Evolutionary conservation across 2,329 filamentous ascomycete species (phyloP), one percentile per base, ranked within the genome.

Genomic region (Myotisia sp.): DNA sequence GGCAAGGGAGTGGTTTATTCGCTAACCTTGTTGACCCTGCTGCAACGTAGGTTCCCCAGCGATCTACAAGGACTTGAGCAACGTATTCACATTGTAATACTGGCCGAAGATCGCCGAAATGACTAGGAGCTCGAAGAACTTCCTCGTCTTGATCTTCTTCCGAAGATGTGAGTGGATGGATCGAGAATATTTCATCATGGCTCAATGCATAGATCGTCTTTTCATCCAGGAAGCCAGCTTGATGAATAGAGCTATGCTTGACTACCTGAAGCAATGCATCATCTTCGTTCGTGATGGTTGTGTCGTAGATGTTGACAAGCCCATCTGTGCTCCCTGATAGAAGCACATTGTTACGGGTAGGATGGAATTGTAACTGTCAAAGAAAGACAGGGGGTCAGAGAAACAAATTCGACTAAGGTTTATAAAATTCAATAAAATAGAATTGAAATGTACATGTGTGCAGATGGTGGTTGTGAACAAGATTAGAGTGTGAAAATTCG

Each of bases 321-420:
- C 71, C 71, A 46, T 77, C 73, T 13, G 73, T 76, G 46, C 70
- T 72, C 24, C 69, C 70, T 7, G 70, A 74, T 1, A 77, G 61
- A 3, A 76, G 59, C 13, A 70, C 52, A 23, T 63, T 62, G 12
- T 60, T 61, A n/a, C 62, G 60, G 8, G 53, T 59, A 14, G 67
- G 67, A 48, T 71, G 67, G 41, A 67, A 63, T 52, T 64, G 57
- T 9, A 72, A 56, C 51, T 64, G 42, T 39, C 29, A 38, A 36
- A 26, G 18, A 34, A 42, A 26, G 33, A 27, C 14, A 34, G 31
- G n/a, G 16, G n/a, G n/a, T n/a, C n/a, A n/a, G 26, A n/a, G 9
- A 18, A 8, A 36, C 6, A 9, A 17, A 26, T 33, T n/a, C 5
- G 10, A 18, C 10, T 6, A 9, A 17, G 14, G 9, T 26, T 4